Percentiles rank a stretch among this genome's conserved stretches.
These are phyloP conservation scores for Ramalina intermedia DNA, from an alignment of 495 filamentous ascomycete species.

Conservation along the genomic window DNA sequence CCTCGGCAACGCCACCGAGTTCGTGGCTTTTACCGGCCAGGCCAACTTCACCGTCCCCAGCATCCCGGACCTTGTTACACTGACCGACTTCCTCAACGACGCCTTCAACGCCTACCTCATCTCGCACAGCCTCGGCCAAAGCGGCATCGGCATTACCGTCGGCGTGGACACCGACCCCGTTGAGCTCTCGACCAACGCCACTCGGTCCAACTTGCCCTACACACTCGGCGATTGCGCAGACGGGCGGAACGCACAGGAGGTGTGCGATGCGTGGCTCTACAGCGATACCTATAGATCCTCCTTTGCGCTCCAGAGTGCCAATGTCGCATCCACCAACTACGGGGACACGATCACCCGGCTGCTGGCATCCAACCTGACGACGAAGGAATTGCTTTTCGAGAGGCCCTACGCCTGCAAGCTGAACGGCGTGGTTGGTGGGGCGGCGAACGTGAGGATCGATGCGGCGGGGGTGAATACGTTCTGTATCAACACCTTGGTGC, in stretches of 20 bases:
- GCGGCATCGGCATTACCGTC: neutral
- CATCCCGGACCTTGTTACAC: neutral
- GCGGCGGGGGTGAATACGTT: slow-evolving; percentile 3
- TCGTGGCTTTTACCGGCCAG: slow-evolving; percentile 6
- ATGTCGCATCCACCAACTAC: slow-evolving; percentile 1
- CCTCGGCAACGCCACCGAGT: slow-evolving; percentile 2
- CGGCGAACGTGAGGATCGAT: slow-evolving; percentile 4
- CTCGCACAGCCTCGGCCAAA: neutral
- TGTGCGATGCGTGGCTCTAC: slow-evolving; percentile 9
- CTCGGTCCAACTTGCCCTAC: neutral
- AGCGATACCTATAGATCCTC: slow-evolving; percentile 4
- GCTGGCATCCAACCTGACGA: neutral
- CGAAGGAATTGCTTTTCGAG: slow-evolving; percentile 5
- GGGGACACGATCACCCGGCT: neutral
- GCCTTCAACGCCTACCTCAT: slow-evolving; percentile 8
- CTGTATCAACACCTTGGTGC: slow-evolving; percentile 3
- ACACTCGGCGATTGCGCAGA: neutral
- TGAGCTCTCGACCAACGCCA: slow-evolving; percentile 1
- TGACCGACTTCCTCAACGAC: slow-evolving; percentile 2
- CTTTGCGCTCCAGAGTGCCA: slow-evolving; percentile 4
- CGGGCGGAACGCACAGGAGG: neutral
- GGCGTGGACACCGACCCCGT: slow-evolving; percentile 3
- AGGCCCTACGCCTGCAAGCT: slow-evolving; percentile 1
- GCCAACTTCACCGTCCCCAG: slow-evolving; percentile 1
- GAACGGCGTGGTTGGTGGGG: neutral